Conservation (phyloP, 2,329 filamentous ascomycete species). For the Penicillium fuscoglaucum region DNA sequence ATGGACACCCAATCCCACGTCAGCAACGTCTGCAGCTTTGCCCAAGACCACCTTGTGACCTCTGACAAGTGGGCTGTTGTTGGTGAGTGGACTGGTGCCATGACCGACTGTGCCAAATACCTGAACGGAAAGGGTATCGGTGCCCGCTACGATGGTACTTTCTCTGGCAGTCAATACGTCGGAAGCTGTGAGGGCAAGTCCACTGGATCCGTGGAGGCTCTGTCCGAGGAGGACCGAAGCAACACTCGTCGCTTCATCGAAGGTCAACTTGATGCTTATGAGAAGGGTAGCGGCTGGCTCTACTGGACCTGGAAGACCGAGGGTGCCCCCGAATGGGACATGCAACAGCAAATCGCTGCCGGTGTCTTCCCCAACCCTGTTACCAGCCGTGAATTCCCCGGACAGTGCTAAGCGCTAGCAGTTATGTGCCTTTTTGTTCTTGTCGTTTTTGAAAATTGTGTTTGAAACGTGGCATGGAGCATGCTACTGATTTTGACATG, state of each 20-base stretch:
- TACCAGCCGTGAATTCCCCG: conserved; percentile 34
- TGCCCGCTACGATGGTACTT: conserved; percentile 59
- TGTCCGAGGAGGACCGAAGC: conserved; percentile 38
- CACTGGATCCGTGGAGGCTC: conserved; percentile 49
- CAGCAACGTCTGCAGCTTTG: conserved; percentile 57
- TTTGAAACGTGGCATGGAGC: not conserved
- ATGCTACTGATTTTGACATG: not conserved
- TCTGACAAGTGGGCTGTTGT: conserved; percentile 67
- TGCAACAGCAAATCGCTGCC: conserved; percentile 44
- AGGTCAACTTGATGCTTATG: conserved; percentile 48
- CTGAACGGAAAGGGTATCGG: conserved; percentile 60
- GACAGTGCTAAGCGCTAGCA: conserved; percentile 29
- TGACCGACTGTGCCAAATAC: conserved; percentile 60
- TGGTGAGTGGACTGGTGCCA: conserved; percentile 68
- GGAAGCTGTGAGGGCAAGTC: conserved; percentile 57
- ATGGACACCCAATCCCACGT: conserved; percentile 56
- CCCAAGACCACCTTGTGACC: conserved; percentile 48
- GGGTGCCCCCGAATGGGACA: conserved; percentile 51
- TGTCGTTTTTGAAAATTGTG: not conserved
- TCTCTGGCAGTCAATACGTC: conserved; percentile 48
- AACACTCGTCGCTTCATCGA: conserved; percentile 48
- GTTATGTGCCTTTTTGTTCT: not conserved
- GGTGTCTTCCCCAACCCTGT: conserved; percentile 52
- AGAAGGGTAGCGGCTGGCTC: conserved; percentile 47
- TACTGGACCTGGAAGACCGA: conserved; percentile 56